Conservation (phyloP, 2,329 filamentous ascomycete genomes). For the Cladosporium velox region DNA sequence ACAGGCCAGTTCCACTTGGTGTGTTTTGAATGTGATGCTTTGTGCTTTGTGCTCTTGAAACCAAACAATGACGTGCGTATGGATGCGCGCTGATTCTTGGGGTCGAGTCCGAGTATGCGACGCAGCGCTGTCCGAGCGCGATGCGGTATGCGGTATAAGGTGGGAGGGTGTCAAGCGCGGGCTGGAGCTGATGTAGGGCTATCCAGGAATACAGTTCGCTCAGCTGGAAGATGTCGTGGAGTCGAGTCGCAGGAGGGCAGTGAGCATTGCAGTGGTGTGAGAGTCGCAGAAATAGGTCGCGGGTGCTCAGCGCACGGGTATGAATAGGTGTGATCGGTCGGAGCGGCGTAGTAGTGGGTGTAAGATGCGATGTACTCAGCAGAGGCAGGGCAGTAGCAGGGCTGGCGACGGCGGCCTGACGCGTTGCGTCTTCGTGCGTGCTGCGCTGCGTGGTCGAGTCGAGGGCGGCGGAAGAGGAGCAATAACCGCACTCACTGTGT, state of each 20-base stretch:
- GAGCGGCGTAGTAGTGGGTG: not conserved
- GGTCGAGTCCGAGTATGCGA: slow-evolving; percentile 13
- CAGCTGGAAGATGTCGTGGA: slow-evolving; percentile 11
- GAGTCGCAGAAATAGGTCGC: slow-evolving; percentile 4
- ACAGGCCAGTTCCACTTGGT: not conserved
- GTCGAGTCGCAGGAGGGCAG: not conserved
- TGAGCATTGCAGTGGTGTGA: not conserved
- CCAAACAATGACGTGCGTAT: not conserved
- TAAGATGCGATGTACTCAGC: slow-evolving; percentile 16
- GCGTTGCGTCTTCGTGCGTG: slow-evolving; percentile 8
- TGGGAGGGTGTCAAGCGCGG: slow-evolving; percentile 7
- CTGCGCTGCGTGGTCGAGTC: not conserved
- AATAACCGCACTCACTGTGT: slow-evolving; percentile 5
- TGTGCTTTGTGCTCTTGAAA: slow-evolving; percentile 3
- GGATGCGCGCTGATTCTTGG: not conserved
- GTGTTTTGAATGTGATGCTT: not conserved
- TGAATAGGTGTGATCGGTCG: not conserved
- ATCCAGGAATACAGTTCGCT: not conserved
- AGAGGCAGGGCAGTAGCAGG: not conserved
- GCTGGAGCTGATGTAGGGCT: slow-evolving; percentile 4
- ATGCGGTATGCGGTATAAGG: slow-evolving; percentile 11
- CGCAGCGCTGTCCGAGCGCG: slow-evolving; percentile 5
- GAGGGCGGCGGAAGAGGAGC: not conserved
- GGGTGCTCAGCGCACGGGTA: not conserved
- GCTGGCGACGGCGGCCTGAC: slow-evolving; percentile 7